Conservation (phyloP, 2,329 filamentous ascomycete genomes). For the Fusarium multiceps region DNA sequence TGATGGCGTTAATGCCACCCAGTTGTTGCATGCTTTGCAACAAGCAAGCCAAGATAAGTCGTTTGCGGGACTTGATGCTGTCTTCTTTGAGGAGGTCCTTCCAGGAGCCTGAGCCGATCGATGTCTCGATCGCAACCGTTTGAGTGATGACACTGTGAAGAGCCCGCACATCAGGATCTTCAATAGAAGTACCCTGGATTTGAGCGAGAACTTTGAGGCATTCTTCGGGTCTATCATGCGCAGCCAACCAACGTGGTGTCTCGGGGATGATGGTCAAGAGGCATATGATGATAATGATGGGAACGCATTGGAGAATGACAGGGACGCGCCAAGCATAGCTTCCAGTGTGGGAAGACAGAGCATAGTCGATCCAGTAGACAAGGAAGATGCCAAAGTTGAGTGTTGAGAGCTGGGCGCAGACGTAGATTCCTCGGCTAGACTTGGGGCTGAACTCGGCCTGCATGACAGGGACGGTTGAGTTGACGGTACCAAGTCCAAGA, state of each 20-base stretch:
- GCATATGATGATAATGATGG: slow-evolving; percentile 53
- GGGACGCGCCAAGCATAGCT: slow-evolving; percentile 56
- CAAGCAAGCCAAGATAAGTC: slow-evolving; percentile 49
- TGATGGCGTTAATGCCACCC: slow-evolving; percentile 61
- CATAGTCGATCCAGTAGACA: slow-evolving; percentile 61
- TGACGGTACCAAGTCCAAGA: slow-evolving; percentile 59
- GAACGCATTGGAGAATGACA: slow-evolving; percentile 56
- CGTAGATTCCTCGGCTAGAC: slow-evolving; percentile 53
- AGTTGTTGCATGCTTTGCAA: slow-evolving; percentile 56
- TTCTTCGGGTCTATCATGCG: slow-evolving; percentile 53
- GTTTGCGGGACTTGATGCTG: slow-evolving; percentile 47
- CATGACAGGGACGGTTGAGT: slow-evolving; percentile 57
- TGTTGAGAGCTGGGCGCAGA: slow-evolving; percentile 60
- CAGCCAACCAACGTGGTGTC: slow-evolving; percentile 57
- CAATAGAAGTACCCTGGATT: slow-evolving; percentile 45
- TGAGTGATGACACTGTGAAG: slow-evolving; percentile 50
- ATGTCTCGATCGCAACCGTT: slow-evolving; percentile 49
- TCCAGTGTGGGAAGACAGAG: slow-evolving; percentile 47
- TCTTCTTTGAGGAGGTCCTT: slow-evolving; percentile 49
- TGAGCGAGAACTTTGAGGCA: slow-evolving; percentile 53
- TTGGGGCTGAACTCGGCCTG: slow-evolving; percentile 58
- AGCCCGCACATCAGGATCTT: slow-evolving; percentile 37
- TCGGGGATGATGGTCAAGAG: slow-evolving; percentile 55
- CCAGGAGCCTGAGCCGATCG: slow-evolving; percentile 47
- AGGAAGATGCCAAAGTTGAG: slow-evolving; percentile 60